Percentiles rank a stretch among this genome's conserved stretches.
These are phyloP conservation scores for Arthromyces matolae DNA, from an alignment of 768 basidiomycete genomes.

Conservation along the genomic window DNA sequence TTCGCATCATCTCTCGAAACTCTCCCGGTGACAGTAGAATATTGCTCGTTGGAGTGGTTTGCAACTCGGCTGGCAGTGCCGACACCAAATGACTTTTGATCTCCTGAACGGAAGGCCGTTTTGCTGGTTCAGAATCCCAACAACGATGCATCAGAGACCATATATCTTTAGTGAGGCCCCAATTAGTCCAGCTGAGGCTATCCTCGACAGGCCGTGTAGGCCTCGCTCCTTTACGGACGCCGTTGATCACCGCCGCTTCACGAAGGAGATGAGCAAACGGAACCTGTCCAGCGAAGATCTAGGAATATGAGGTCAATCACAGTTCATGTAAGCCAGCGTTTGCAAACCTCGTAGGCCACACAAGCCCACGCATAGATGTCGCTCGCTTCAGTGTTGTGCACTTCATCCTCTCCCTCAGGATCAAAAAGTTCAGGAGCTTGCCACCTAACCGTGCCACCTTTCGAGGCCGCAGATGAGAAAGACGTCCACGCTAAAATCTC, in stretches of 20 bases:
- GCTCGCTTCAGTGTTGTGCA: conserved; percentile 5
- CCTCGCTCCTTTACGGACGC: background rate
- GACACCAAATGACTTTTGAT: background rate
- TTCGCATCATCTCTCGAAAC: background rate
- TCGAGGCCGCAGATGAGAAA: too few relatives aligned
- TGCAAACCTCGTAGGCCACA: conserved; percentile 17
- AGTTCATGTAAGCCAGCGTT: background rate
- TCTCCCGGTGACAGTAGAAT: background rate
- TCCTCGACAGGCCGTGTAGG: background rate
- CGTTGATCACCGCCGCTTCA: background rate
- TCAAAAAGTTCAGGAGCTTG: too few relatives aligned
- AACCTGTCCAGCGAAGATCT: background rate
- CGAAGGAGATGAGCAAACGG: background rate
- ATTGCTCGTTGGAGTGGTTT: background rate
- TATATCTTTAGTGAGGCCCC: background rate
- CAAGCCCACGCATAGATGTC: conserved; percentile 18
- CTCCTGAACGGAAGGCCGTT: background rate
- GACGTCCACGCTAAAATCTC: too few relatives aligned
- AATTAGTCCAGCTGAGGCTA: background rate
- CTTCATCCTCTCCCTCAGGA: background rate
- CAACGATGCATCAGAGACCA: background rate
- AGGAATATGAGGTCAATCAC: background rate
- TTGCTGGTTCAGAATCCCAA: background rate
- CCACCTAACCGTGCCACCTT: too few relatives aligned
- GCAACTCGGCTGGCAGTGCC: background rate